Evolutionary conservation across 495 filamentous ascomycete species (phyloP).

Genomic region (Hypoxylon fuscum): DNA sequence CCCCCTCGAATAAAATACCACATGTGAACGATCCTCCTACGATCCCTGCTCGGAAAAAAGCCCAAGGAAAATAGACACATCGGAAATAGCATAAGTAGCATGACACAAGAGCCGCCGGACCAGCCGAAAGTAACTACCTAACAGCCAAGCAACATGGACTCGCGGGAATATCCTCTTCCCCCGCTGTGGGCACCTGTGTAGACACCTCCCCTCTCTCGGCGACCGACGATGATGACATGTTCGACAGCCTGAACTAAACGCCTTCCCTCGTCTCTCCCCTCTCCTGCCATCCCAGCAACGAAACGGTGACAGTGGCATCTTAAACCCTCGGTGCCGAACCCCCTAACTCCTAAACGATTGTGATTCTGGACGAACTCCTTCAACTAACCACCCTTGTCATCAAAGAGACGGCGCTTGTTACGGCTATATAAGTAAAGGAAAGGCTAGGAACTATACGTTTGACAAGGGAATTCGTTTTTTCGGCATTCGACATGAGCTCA

Average conservation of each 20-base stretch:
- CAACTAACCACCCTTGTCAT: slow-evolving; percentile 11
- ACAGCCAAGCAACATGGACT: slow-evolving; percentile 25
- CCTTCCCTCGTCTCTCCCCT: slow-evolving; percentile 19
- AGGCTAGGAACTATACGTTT: slow-evolving; percentile 1
- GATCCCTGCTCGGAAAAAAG: slow-evolving; percentile 14
- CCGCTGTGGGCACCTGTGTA: background rate
- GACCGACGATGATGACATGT: slow-evolving; percentile 10
- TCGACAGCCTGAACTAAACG: slow-evolving; percentile 28
- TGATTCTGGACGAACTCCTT: slow-evolving; percentile 18
- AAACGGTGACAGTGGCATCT: slow-evolving; percentile 7
- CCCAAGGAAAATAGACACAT: slow-evolving; percentile 22
- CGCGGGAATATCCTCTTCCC: background rate
- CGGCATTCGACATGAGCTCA: background rate
- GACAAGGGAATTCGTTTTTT: background rate
- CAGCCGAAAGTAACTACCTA: slow-evolving; percentile 44
- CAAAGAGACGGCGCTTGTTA: background rate
- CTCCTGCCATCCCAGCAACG: background rate
- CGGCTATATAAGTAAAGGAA: slow-evolving; percentile 10
- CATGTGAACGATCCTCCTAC: too few relatives aligned
- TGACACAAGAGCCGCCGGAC: slow-evolving; percentile 38
- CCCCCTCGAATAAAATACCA: too few relatives aligned
- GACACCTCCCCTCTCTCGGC: background rate
- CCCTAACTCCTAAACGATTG: slow-evolving; percentile 5
- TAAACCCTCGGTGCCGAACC: slow-evolving; percentile 1
- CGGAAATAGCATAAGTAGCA: slow-evolving; percentile 35